Base-by-base conservation (phyloP, 495 filamentous ascomycete species). In the Penicillium chermesinum region DNA sequence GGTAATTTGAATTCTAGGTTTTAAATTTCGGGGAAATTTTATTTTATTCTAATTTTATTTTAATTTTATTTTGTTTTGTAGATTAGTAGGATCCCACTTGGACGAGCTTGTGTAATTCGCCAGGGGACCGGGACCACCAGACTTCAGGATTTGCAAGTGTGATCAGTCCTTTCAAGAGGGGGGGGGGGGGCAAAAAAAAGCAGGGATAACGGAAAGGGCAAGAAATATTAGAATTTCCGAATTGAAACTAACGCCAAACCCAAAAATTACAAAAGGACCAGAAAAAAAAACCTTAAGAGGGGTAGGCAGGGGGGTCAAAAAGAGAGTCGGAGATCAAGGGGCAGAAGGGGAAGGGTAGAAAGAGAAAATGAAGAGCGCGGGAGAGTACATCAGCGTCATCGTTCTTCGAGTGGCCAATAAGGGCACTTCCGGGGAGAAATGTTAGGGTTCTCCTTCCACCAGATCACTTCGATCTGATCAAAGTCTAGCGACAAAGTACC, bases 301-400 rank as follows among this genome's bases (percentile, higher is more conserved):
- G 42, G 37, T 19, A 49, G 41, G 34, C 40, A 17, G 38, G 46
- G 35, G 53, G 53, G 41, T 27, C 49, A 61, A 44, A 18, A 18
- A 38, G 16, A 30, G 34, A 45, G 16, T 10, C 14, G 12, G 21
- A 30, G 38, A 35, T 1, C 7, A 37, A 40, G 53, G 50, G 53
- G 30, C 20, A 27, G 48, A 27, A 22, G 48, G 20, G 20, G 13
- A 13, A 40, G 53, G 50, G 53, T 21, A 27, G 27, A 50, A 27
- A 22, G 48, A 40, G 20, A 20, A 13, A 38, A 39, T 33, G 50
- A 48, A 50, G 43, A 41, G 47, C 33, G 17, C 32, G 36, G 19
- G 27, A 17, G 22, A 40, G 39, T 12, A 22, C 52, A 46, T 43
- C 44, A 48, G 49, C 44, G 39, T 54, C 43, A 52, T 52, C 48